Base-by-base conservation (phyloP, 2,329 filamentous ascomycete species). In the Fusarium hainanense region DNA sequence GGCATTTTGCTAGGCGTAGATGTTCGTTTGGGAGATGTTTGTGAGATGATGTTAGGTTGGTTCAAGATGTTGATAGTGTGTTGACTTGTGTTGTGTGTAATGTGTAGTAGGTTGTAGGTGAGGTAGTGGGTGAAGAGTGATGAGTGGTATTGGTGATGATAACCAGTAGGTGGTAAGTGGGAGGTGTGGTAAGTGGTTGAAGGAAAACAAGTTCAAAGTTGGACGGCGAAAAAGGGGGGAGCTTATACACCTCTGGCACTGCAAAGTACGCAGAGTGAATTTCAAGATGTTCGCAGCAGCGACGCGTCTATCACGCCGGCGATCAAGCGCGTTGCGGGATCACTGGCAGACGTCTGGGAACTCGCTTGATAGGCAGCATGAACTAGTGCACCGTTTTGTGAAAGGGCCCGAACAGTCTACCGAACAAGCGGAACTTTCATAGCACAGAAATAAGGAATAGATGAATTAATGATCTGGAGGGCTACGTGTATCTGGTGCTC, bases 381-480 rank as follows among this genome's bases (percentile, higher is more conserved):
- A 37, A 37, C 16, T 37, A 37, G 34, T 37, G 34, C 5, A 0
- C 3, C n/a, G 9, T n/a, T n/a, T 7, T 6, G 34, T 11, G 34
- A 4, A n/a, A 2, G 0, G 18, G 0, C 18, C 34, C 3, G 34
- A n/a, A 37, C 34, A 2, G 34, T n/a, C 9, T 37, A 37, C 34
- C 34, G 18, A n/a, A 37, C 34, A 37, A 2, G 1, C 0, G 34
- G 9, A 2, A 37, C 16, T 11, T 18, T 37, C 1, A 37, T 37
- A 1, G 32, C 3, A 18, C 16, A 37, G 0, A 4, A 37, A 2
- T 9, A 34, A 34, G 4, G 32, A 34, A 8, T 6, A 9, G 4
- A 34, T 18, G 4, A 34, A 18, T 2, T 8, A 34, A 5, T 2
- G 2, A 34, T 18, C 1, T 34, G 6, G 16, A 37, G 34, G 18